Evolutionary conservation across 495 filamentous ascomycete genomes (phyloP).

Genomic region (Cryomyces antarcticus): DNA sequence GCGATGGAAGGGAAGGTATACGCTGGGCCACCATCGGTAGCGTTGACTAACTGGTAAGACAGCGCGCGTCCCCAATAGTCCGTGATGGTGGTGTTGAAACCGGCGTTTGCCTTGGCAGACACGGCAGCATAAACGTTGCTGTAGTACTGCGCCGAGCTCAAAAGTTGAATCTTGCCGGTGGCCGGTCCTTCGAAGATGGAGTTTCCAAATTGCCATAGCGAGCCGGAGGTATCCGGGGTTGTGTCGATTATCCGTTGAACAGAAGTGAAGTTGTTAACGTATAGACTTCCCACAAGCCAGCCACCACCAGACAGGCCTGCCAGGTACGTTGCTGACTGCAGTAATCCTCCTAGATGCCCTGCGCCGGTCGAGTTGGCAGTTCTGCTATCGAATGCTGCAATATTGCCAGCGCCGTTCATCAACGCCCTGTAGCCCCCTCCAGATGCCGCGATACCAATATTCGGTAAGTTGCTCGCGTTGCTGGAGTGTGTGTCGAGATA

Average conservation of each 20-base stretch:
- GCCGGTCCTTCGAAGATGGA: conserved; percentile 54
- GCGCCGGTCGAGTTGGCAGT: conserved; percentile 39
- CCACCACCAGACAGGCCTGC: conserved; percentile 70
- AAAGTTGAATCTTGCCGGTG: conserved; percentile 26
- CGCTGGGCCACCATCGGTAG: conserved; percentile 48
- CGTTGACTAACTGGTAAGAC: conserved; percentile 69
- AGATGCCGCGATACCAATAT: conserved; percentile 41
- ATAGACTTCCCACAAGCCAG: conserved; percentile 76
- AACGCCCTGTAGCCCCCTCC: conserved; percentile 71
- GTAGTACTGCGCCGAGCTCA: conserved; percentile 42
- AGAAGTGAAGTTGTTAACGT: conserved; percentile 74
- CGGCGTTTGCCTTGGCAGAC: conserved; percentile 41
- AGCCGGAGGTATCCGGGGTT: conserved; percentile 24
- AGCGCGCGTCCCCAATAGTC: conserved; percentile 79
- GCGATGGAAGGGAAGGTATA: conserved; percentile 86
- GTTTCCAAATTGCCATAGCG: conserved; percentile 57
- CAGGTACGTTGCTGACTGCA: conserved; percentile 73
- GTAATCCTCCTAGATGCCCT: conserved; percentile 64
- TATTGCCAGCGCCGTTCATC: conserved; percentile 70
- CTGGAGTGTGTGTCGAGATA: conserved; percentile 42
- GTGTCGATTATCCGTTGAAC: conserved; percentile 37
- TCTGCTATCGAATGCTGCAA: conserved; percentile 69
- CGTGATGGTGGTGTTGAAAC: conserved; percentile 59
- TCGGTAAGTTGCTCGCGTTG: conserved; percentile 38
- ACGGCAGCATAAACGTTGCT: conserved; percentile 40